Evolutionary conservation across 2,329 filamentous ascomycete genomes (phyloP).

Genomic region (Ambrosiella xylebori): DNA sequence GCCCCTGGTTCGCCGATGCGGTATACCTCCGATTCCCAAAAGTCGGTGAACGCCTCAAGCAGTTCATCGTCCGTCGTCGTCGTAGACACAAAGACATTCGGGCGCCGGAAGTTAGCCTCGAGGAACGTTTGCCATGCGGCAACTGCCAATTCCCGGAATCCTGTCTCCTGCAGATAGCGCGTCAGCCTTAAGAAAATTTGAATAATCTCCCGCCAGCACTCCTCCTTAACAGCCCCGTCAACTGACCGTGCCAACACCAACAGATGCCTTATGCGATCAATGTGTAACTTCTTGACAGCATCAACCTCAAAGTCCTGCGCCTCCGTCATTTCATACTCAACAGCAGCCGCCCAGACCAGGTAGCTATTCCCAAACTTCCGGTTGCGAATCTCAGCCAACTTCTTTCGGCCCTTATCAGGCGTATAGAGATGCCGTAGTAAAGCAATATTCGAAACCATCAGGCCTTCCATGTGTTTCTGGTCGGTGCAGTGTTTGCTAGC

Average conservation of each 20-base stretch:
- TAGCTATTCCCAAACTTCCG: conserved; percentile 25
- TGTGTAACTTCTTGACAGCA: conserved; percentile 39
- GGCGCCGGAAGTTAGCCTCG: conserved; percentile 54
- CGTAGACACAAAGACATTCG: conserved; percentile 9
- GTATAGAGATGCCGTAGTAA: conserved; percentile 66
- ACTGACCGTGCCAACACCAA: background rate
- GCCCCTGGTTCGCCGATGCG: conserved; percentile 60
- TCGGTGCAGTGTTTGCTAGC: conserved; percentile 42
- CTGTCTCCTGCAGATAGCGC: conserved; percentile 55
- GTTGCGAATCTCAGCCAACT: conserved; percentile 42
- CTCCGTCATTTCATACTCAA: conserved; percentile 56
- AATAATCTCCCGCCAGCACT: conserved; percentile 23
- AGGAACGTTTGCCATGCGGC: conserved; percentile 71
- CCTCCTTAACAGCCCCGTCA: background rate
- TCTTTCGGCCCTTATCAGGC: conserved; percentile 36
- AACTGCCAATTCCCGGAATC: conserved; percentile 59
- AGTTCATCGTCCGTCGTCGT: conserved; percentile 2
- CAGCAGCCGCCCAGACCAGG: conserved; percentile 52
- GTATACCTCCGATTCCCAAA: conserved; percentile 74
- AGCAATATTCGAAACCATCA: conserved; percentile 53
- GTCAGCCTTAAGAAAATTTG: conserved; percentile 65
- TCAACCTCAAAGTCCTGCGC: conserved; percentile 53
- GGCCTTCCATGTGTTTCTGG: conserved; percentile 33
- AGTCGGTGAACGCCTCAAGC: conserved; percentile 25
- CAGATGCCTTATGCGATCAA: conserved; percentile 28